Evolutionary conservation across 805 yeast species (phyloP).

Genomic region (Lachancea nothofagi): DNA sequence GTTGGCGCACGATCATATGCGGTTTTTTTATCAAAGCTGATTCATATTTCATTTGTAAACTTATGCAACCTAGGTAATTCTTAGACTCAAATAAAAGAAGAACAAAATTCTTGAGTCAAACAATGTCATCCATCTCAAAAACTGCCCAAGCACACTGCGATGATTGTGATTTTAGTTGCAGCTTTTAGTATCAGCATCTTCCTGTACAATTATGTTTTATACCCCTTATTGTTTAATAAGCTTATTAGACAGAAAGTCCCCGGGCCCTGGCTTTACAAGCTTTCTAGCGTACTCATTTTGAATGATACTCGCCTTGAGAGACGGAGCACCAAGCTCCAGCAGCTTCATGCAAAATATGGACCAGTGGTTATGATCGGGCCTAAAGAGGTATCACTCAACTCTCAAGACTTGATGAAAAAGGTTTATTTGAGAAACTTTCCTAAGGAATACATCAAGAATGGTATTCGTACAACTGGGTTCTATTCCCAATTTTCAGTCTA

Average conservation of each 20-base stretch:
- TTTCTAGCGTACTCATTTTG: constrained; percentile 39
- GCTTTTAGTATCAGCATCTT: constrained; percentile 1
- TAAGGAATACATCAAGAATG: constrained; percentile 29
- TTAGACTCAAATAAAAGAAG: too few relatives aligned
- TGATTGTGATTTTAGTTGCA: constrained; percentile 3
- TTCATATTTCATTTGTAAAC: too few relatives aligned
- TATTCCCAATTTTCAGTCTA: constrained; percentile 57
- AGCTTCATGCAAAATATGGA: constrained; percentile 52
- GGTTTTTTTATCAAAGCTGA: too few relatives aligned
- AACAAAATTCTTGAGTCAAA: too few relatives aligned
- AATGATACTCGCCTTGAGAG: constrained; percentile 43
- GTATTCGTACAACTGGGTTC: constrained; percentile 34
- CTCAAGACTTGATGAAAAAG: constrained; percentile 44
- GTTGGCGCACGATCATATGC: too few relatives aligned
- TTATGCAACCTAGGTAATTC: too few relatives aligned
- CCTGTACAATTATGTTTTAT: constrained; percentile 35
- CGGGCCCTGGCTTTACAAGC: constrained; percentile 50
- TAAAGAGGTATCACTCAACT: constrained; percentile 52
- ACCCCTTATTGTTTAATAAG: constrained; percentile 47
- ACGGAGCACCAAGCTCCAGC: constrained; percentile 44
- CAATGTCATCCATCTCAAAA: too few relatives aligned
- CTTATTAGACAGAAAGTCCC: constrained; percentile 41
- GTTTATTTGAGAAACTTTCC: constrained; percentile 54
- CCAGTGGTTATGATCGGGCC: constrained; percentile 60
- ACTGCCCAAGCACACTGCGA: too few relatives aligned